Conservation (phyloP, 2,329 filamentous ascomycete genomes). For the Ophiocordyceps camponoti-leonardi region DNA sequence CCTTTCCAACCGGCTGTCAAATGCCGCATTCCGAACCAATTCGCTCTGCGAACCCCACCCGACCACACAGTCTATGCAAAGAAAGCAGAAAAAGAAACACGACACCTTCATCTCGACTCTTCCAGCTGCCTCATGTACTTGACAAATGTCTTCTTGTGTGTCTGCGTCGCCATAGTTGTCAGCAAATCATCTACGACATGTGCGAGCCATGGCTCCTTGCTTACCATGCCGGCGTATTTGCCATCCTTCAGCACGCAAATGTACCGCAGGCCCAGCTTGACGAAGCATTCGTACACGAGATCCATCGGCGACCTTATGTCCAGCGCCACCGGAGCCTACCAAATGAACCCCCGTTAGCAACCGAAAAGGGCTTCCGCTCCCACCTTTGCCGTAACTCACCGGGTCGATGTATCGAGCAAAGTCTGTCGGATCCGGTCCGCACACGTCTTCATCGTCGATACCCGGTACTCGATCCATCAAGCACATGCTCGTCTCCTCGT, state of each 20-base stretch:
- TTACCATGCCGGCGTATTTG: constrained; percentile 72
- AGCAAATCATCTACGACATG: background rate
- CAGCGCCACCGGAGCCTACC: constrained; percentile 65
- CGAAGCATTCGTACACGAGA: constrained; percentile 89
- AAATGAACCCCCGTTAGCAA: background rate
- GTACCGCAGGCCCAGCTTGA: constrained; percentile 81
- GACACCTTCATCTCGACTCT: constrained; percentile 14
- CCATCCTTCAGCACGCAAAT: constrained; percentile 79
- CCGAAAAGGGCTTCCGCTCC: background rate
- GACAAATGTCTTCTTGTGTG: constrained; percentile 93
- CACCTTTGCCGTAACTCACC: constrained; percentile 25
- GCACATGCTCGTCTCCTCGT: constrained; percentile 59
- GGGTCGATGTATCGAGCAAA: constrained; percentile 88
- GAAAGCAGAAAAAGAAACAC: no score
- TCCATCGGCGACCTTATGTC: constrained; percentile 87
- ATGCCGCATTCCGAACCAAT: background rate
- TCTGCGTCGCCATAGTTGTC: constrained; percentile 22
- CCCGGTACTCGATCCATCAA: constrained; percentile 58
- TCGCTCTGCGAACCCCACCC: background rate
- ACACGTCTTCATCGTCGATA: constrained; percentile 47
- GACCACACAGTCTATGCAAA: background rate
- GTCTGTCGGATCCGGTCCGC: constrained; percentile 51
- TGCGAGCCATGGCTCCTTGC: constrained; percentile 16
- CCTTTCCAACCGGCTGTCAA: background rate
- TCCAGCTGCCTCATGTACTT: constrained; percentile 81